Evolutionary conservation across 2,329 filamentous ascomycete species (phyloP).

Genomic region (Eutypa lata): DNA sequence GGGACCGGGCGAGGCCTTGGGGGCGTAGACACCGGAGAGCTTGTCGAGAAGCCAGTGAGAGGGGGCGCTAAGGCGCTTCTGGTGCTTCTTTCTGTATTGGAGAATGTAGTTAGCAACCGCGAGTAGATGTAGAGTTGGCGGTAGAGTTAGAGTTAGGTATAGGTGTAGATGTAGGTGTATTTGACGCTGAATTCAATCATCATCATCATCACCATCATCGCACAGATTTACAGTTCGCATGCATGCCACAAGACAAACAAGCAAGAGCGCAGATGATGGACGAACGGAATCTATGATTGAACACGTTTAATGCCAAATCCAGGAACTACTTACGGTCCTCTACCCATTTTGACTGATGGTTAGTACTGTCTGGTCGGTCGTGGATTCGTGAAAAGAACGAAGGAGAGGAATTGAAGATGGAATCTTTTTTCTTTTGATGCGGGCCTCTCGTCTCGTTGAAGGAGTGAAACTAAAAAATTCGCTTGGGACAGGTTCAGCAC

Average conservation of each 20-base stretch:
- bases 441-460: neutral
- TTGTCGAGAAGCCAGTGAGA: slow-evolving; percentile 99
- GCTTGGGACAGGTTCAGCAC: neutral
- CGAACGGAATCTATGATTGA: neutral
- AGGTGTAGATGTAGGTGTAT: slow-evolving; percentile 10
- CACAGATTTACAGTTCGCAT: no score
- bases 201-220: neutral
- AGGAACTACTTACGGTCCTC: slow-evolving; percentile 50
- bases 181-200: neutral
- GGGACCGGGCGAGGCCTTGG: slow-evolving; percentile 75
- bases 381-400: slow-evolving; percentile 19
- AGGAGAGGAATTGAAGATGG: neutral
- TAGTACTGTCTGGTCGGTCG: slow-evolving; percentile 25
- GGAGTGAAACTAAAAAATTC: neutral
- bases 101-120: slow-evolving; percentile 26
- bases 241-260: no score
- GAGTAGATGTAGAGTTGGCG: no score
- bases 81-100: slow-evolving; percentile 87
- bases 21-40: slow-evolving; percentile 85
- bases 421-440: neutral
- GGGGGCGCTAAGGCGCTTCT: slow-evolving; percentile 98
- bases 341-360: slow-evolving; percentile 41
- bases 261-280: no score
- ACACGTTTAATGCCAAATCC: neutral
- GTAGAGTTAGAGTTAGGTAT: no score